Base-by-base conservation (phyloP, 1,284 basidiomycete species). In the Trichosporon asahii region DNA sequence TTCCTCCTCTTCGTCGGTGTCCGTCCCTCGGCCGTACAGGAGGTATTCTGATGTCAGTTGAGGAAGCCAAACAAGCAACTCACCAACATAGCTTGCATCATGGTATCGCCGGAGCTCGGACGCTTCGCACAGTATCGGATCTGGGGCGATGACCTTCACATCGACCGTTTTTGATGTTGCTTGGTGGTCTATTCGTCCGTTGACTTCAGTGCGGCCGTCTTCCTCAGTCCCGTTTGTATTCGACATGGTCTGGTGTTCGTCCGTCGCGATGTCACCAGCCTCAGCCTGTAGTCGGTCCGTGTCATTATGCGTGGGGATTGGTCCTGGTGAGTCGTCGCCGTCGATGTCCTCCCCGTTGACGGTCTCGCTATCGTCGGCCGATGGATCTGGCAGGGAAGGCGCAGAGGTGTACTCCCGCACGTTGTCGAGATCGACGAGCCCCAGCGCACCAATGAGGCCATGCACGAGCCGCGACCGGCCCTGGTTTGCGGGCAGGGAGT, bases 401-500 rank as follows among this genome's bases (percentile, higher is more conserved):
- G 6, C 31, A 33, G 11, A 2, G 11, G 23, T 25, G 37, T 18
- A 27, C 33, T 67, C 66, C 31, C 29, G 23, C n/a, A 18, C 44
- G 9, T 2, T 18, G 29, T 21, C 46, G 27, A 65, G 49, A 31
- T 79, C 66, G 46, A 91, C 82, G 1, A 93, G 83, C 0, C 87
- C 88, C 53, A 90, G 85, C 0, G 88, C 82, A 33, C 85, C 85
- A 66, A 90, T 84, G 12, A 96, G 86, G 1, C 88, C 88, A 77
- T 97, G 93, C 1, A 95, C 92, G 5, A 93, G 79, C 0, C 88
- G 79, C 0, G 94, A 94, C n/a, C 95, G 87, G 15, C 90, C 89
- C 66, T 80, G 85, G 79, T 97, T 96, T 0, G 92, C 92, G 0
- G 94, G 95, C 0, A 96, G 86, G 3, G 88, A 84, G 23, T 84